Evolutionary conservation across 768 basidiomycete genomes (phyloP).

Genomic region (Mrakia gelida): DNA sequence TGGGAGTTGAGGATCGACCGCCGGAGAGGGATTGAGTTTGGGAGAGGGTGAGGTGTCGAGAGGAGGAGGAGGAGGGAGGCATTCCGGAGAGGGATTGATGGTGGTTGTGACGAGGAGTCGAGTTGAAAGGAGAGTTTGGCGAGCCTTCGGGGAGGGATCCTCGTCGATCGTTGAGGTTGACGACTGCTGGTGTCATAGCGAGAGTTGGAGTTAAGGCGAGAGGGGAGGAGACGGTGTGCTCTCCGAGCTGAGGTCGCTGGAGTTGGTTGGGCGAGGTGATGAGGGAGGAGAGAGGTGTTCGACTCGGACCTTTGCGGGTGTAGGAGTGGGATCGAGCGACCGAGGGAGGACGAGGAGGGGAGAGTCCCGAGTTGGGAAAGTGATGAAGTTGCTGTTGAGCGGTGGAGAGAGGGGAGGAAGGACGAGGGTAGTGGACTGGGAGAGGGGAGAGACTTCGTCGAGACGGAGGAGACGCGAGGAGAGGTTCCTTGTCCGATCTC

Average conservation of each 20-base stretch:
- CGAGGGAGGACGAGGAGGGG: conserved; percentile 3
- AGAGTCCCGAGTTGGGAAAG: conserved; percentile 6
- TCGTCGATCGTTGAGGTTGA: conserved; percentile 5
- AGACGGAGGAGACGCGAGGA: background rate
- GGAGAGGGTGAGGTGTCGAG: background rate
- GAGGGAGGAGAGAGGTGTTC: background rate
- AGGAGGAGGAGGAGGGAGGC: background rate
- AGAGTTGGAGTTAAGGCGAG: conserved; percentile 2
- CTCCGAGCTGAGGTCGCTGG: background rate
- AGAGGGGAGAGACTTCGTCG: conserved; percentile 5
- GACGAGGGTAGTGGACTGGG: background rate
- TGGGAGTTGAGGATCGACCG: background rate
- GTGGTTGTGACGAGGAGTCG: background rate
- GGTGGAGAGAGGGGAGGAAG: background rate
- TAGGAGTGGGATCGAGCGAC: background rate
- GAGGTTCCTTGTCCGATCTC: background rate
- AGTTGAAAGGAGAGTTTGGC: background rate
- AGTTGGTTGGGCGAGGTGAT: background rate
- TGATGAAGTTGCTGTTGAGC: background rate
- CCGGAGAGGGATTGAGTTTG: background rate
- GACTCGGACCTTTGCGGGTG: background rate
- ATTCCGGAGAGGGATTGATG: conserved; percentile 3
- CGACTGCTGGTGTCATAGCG: conserved; percentile 3
- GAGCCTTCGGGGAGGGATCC: conserved; percentile 4
- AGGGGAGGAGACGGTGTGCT: background rate